phyloP scores from a whole-genome alignment of 2,329 filamentous ascomycete genomes.

The Cercospora sp. region DNA sequence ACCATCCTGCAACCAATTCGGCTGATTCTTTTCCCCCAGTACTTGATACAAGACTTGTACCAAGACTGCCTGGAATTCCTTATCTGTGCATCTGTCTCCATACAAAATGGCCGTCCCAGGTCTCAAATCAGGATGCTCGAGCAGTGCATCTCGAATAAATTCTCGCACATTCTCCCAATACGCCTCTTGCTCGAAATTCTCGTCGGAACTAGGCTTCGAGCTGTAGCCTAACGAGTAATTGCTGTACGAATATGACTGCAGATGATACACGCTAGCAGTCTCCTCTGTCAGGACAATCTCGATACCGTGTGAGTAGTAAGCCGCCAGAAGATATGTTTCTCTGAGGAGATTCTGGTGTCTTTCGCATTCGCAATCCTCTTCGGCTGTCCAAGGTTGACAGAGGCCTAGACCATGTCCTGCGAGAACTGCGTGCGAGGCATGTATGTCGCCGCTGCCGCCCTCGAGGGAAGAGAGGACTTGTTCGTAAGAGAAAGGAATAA shows the following conservation, averaged over 20 bases:
- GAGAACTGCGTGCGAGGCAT: neutral
- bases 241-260: conserved; percentile 2
- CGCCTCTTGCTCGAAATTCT: neutral
- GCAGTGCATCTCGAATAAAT: neutral
- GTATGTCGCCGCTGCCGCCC: neutral
- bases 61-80: neutral
- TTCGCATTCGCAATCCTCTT: neutral
- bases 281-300: conserved; percentile 1
- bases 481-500: neutral
- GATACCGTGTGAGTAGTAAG: neutral
- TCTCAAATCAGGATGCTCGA: neutral
- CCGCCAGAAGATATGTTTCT: neutral
- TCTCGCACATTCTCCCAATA: neutral
- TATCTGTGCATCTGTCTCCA: neutral
- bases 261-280: neutral
- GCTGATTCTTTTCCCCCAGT: neutral
- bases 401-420: conserved; percentile 11
- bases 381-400: conserved; percentile 5
- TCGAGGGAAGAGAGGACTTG: neutral
- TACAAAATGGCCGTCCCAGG: neutral
- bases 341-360: neutral
- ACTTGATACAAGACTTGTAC: neutral
- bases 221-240: neutral
- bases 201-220: neutral
- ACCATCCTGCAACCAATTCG: neutral